Conservation (phyloP, 495 filamentous ascomycete genomes). For the Hypoxylon fuscum region DNA sequence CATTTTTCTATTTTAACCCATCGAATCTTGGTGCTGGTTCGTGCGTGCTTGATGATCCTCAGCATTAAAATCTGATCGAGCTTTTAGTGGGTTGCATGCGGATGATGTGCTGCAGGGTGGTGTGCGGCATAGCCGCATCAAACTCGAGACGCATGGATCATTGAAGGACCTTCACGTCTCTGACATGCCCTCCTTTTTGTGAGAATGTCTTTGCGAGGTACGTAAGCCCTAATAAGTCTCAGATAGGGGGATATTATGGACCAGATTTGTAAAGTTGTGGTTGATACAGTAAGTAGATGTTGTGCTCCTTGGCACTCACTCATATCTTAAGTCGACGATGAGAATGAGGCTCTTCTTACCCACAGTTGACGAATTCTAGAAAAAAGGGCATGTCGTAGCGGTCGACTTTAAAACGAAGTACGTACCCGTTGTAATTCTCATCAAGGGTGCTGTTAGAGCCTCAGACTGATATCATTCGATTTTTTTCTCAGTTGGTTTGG, state of each 20-base stretch:
- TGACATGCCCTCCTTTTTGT: constrained; percentile 4
- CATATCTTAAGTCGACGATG: not conserved
- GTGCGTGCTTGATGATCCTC: constrained; percentile 28
- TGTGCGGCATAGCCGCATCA: constrained; percentile 30
- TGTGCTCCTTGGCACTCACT: not conserved
- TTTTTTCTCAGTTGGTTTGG: constrained; percentile 30
- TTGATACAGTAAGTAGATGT: not conserved
- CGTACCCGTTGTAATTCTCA: constrained; percentile 8
- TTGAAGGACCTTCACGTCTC: constrained; percentile 17
- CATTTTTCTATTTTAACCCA: constrained; percentile 35
- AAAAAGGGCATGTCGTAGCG: constrained; percentile 9
- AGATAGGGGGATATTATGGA: not conserved
- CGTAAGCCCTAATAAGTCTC: not conserved
- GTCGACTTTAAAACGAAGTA: constrained; percentile 14
- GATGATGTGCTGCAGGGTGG: constrained; percentile 40
- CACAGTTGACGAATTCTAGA: constrained; percentile 11
- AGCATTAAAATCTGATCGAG: constrained; percentile 37
- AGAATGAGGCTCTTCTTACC: constrained; percentile 16
- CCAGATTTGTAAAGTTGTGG: not conserved
- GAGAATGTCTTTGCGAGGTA: constrained; percentile 1
- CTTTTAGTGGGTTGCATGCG: constrained; percentile 37
- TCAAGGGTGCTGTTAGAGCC: constrained; percentile 36
- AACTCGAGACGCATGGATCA: constrained; percentile 34
- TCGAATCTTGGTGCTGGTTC: constrained; percentile 18
- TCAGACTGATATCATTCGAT: constrained; percentile 41